Evolutionary conservation across 192 early-diverging fungal genomes (phyloP), one percentile per base, ranked within the genome.

Genomic region (Rhizophagus clarus): DNA sequence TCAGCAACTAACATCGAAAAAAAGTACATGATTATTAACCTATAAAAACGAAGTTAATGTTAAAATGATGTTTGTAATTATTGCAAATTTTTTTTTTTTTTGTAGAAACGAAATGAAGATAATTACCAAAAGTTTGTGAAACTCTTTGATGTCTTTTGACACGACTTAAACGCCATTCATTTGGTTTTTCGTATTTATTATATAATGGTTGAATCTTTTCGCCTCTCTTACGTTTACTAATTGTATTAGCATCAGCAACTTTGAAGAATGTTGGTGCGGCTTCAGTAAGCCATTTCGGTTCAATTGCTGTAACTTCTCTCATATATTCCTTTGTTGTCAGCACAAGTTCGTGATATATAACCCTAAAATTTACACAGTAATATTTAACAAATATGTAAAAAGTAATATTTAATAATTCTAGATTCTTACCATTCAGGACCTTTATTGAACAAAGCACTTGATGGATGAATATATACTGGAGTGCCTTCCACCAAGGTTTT

Each of bases 181-280:
- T 94, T 24, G 96, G 95, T 83, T 97, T 95, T 82, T 98, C 96
- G 88, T 94, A 97, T 79, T 92, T 90, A 86, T 95, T 96, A 83
- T 88, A 95, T 70, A 99, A 83, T 20, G 97, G 97, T 87, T 99
- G 83, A 82, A 99, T 91, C 78, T 92, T 93, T 87, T 99, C 98
- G 76, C 94, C 91, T 75, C 94, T 88, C 87, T 99, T 99, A 66
- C 97, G 93, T 40, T 96, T 94, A 42, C 91, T 94, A 49, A 99
- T 95, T 82, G 94, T 96, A 87, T 97, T 97, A 1, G 94, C 93
- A 84, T 99, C 98, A 42, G 95, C 95, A 56, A 93, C 89, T 85
- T 94, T 94, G 87, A 98, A 99, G 87, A 98, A 99, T n/a, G 92
- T 97, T 29, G 98, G 98, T 20, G 96, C 97, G n/a, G 95, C 95